These are phyloP conservation scores for Eimeria acervulina DNA, from an alignment of 169 alveolate species.

Conservation along the genomic window DNA sequence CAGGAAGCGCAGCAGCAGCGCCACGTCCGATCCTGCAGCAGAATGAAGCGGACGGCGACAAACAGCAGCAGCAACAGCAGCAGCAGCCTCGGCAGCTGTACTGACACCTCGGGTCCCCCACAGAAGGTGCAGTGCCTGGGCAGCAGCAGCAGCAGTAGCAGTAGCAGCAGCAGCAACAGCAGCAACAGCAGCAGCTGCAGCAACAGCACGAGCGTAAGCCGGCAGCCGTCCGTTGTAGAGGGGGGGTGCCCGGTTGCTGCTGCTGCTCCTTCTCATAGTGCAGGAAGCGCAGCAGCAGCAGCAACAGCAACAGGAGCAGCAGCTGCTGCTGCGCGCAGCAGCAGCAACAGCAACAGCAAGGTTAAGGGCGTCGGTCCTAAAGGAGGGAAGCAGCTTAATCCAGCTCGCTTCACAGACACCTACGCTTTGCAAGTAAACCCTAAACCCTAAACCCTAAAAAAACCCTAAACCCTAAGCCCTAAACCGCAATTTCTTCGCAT, in stretches of 20 bases:
- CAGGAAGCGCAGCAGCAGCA: slow-evolving; percentile 39
- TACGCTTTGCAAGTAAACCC: slow-evolving; percentile 55
- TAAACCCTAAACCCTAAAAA: background rate
- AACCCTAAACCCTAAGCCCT: slow-evolving; percentile 15
- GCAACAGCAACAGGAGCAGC: slow-evolving; percentile 16
- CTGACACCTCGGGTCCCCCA: slow-evolving; percentile 28
- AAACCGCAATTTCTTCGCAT: no score
- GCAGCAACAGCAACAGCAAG: slow-evolving; percentile 53
- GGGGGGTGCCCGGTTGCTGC: slow-evolving; percentile 32
- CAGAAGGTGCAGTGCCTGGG: slow-evolving; percentile 43
- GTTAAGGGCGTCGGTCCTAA: slow-evolving; percentile 52
- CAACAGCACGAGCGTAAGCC: slow-evolving; percentile 41
- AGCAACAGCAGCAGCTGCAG: slow-evolving; percentile 20
- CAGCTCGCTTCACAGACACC: slow-evolving; percentile 63
- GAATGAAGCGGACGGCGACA: slow-evolving; percentile 66
- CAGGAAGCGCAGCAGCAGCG: background rate
- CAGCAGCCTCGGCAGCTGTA: slow-evolving; percentile 74
- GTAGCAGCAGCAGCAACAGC: slow-evolving; percentile 18
- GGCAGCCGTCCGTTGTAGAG: slow-evolving; percentile 20
- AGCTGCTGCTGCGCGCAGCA: slow-evolving; percentile 7
- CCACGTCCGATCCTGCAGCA: background rate
- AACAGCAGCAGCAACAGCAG: slow-evolving; percentile 76
- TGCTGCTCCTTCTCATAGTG: background rate
- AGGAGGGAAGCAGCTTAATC: slow-evolving; percentile 61
- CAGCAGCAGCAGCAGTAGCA: slow-evolving; percentile 65